These are phyloP conservation scores for Vanilla planifolia DNA, from an alignment of 106 monocot genomes.

Conservation along the genomic window DNA sequence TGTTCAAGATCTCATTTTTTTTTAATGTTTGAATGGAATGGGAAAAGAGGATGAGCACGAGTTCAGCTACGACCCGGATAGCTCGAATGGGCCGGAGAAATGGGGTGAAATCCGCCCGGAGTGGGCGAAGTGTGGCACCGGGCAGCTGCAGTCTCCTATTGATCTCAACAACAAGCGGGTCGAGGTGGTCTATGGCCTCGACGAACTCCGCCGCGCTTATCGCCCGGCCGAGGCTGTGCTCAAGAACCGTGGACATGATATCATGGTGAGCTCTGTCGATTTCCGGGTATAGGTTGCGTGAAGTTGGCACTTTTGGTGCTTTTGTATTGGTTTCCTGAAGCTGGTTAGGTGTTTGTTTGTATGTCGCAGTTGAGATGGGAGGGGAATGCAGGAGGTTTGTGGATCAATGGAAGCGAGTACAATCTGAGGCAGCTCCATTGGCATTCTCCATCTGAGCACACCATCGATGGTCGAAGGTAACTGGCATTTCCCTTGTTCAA, in stretches of 20 bases:
- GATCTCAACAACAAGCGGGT: slow-evolving; percentile 14
- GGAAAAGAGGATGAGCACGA: slow-evolving; percentile 20
- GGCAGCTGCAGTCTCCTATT: slow-evolving; percentile 25
- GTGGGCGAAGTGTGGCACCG: slow-evolving; percentile 17
- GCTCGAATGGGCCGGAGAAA: slow-evolving; percentile 13
- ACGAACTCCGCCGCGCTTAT: slow-evolving; percentile 5
- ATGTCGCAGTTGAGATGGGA: slow-evolving; percentile 14
- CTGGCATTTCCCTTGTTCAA: not conserved
- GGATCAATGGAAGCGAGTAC: slow-evolving; percentile 15
- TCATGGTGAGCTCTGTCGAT: slow-evolving; percentile 1
- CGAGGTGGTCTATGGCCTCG: slow-evolving; percentile 6
- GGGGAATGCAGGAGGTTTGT: slow-evolving; percentile 8
- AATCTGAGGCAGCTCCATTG: slow-evolving; percentile 16
- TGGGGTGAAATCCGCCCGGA: slow-evolving; percentile 24
- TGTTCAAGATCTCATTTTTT: not conserved
- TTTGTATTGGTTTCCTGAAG: not conserved
- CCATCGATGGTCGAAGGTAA: slow-evolving; percentile 13
- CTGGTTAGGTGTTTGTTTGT: not conserved
- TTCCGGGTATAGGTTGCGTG: not conserved
- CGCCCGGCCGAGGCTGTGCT: slow-evolving; percentile 9
- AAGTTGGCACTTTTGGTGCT: not conserved
- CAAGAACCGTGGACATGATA: slow-evolving; percentile 29
- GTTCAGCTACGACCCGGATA: slow-evolving; percentile 16
- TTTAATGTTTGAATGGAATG: not conserved
- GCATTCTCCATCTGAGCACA: slow-evolving; percentile 21